phyloP scores from a whole-genome alignment of 768 basidiomycete genomes.

The Lactifluus pinguis region DNA sequence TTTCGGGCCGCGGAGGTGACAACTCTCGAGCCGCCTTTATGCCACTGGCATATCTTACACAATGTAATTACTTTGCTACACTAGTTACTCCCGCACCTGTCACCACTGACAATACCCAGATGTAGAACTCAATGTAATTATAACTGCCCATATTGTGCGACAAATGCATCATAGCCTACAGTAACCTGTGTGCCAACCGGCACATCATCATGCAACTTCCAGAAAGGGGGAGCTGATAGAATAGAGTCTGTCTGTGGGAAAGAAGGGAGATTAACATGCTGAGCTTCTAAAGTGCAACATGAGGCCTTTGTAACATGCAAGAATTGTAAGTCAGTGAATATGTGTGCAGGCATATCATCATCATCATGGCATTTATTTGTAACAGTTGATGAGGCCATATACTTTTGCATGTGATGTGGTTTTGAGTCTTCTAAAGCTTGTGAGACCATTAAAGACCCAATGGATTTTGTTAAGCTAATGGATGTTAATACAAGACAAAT shows the following conservation, averaged over 20 bases:
- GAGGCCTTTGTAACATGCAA: neutral
- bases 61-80: no score
- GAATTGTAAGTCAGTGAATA: neutral
- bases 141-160: neutral
- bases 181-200: neutral
- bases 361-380: neutral
- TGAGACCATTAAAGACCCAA: neutral
- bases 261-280: neutral
- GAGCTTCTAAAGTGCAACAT: neutral
- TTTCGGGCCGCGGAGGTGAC: no score
- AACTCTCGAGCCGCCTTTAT: no score
- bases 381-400: neutral
- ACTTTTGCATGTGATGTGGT: neutral
- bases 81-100: no score
- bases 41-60: no score
- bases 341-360: neutral
- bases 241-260: neutral
- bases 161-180: constrained; percentile 3
- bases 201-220: neutral
- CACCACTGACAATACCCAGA: no score
- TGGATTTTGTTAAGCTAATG: neutral
- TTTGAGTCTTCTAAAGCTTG: neutral
- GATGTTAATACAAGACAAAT: neutral
- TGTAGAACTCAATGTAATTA: no score
- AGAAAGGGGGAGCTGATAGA: constrained; percentile 4